These are phyloP conservation scores for Schwanniomyces vanrijiae DNA, from an alignment of 805 yeast species.

Conservation along the genomic window DNA sequence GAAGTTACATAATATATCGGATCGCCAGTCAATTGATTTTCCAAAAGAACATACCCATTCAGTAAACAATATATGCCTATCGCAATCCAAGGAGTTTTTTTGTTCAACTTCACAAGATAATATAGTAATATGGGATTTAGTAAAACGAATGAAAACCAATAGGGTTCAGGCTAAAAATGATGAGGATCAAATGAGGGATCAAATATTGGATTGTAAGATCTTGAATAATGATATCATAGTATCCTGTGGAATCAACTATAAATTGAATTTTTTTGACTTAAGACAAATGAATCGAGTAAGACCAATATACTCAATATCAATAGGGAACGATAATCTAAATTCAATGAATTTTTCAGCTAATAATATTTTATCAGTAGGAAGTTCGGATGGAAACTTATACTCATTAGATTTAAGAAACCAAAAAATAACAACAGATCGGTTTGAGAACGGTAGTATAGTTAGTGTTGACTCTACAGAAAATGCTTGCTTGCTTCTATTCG, in stretches of 20 bases:
- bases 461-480: constrained; percentile 1
- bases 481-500: constrained; percentile 7
- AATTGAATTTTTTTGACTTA: constrained; percentile 23
- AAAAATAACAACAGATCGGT: constrained; percentile 9
- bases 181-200: constrained; percentile 3
- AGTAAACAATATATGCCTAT: constrained; percentile 16
- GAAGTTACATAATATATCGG: constrained; percentile 13
- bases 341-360: constrained; percentile 12
- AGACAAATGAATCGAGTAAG: constrained; percentile 8
- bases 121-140: constrained; percentile 21
- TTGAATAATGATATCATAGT: constrained; percentile 18
- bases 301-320: constrained; percentile 14
- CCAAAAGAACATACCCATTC: constrained; percentile 17
- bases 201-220: constrained; percentile 19
- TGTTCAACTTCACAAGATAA: constrained; percentile 16
- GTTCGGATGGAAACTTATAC: constrained; percentile 21
- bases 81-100: constrained; percentile 10
- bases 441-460: constrained; percentile 9
- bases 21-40: constrained; percentile 7
- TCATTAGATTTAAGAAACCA: constrained; percentile 23
- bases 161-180: constrained; percentile 4
- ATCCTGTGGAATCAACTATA: constrained; percentile 25
- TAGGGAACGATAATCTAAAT: constrained; percentile 26
- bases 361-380: constrained; percentile 14
- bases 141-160: constrained; percentile 9